These are phyloP conservation scores for Zymoseptoria crescenta DNA, from an alignment of 2,329 filamentous ascomycete species.

Conservation along the genomic window DNA sequence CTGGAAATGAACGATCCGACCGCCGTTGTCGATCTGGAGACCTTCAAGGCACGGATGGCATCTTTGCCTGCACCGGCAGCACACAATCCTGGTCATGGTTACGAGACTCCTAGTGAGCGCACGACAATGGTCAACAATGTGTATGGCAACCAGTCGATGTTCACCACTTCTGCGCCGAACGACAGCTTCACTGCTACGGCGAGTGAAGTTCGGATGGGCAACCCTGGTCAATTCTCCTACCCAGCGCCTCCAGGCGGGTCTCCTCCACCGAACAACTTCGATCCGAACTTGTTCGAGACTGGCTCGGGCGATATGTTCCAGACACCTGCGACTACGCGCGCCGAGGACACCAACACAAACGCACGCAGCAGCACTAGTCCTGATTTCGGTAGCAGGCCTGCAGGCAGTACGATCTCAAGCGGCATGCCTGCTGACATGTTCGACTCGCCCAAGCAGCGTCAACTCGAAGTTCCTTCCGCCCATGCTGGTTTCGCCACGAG, in stretches of 20 bases:
- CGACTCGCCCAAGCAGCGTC: constrained; percentile 25
- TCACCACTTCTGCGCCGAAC: constrained; percentile 16
- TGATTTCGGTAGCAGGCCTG: constrained; percentile 5
- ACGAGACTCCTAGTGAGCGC: constrained; percentile 15
- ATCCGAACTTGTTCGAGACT: constrained; percentile 18
- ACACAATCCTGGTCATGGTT: constrained; percentile 12
- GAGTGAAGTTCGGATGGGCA: constrained; percentile 20
- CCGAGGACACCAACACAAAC: constrained; percentile 9
- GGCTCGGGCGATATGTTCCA: constrained; percentile 22
- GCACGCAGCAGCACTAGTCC: constrained; percentile 8
- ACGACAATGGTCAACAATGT: constrained; percentile 12
- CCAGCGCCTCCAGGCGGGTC: constrained; percentile 10
- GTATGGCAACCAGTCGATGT: constrained; percentile 24
- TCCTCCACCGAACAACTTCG: constrained; percentile 20
- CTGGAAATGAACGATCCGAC: constrained; percentile 15
- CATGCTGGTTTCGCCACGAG: constrained; percentile 13
- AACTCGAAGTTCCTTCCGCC: constrained; percentile 6
- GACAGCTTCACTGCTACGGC: constrained; percentile 6
- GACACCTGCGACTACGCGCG: constrained; percentile 11
- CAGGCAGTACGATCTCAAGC: constrained; percentile 10
- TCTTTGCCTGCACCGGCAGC: constrained; percentile 18
- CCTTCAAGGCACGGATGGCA: constrained; percentile 19
- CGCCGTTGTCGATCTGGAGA: constrained; percentile 13
- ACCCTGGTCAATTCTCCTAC: constrained; percentile 20
- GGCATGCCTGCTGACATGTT: constrained; percentile 23